phyloP scores from a whole-genome alignment of 140 eudicot genomes.

The Erigeron philadelphicus region DNA sequence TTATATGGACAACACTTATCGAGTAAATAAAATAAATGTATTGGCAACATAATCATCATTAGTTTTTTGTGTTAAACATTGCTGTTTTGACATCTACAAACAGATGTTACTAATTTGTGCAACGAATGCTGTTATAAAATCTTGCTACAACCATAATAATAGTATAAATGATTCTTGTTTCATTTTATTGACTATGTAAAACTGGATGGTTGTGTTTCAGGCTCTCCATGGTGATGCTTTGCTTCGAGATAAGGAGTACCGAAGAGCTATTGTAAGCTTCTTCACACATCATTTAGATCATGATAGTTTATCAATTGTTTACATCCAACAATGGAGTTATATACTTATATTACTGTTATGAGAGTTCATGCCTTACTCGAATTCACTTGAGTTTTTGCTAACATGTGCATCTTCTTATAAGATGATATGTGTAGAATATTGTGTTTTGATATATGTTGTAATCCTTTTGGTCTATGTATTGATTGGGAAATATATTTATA shows the following conservation, averaged over 20 bases:
- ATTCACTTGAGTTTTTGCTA: constrained; percentile 14
- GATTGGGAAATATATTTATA: not conserved
- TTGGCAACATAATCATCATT: too few relatives aligned
- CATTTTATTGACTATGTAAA: not conserved
- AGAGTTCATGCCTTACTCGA: not conserved
- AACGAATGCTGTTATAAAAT: too few relatives aligned
- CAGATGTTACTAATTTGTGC: too few relatives aligned
- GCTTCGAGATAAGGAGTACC: constrained; percentile 64
- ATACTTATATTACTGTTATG: not conserved
- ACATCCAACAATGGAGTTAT: not conserved
- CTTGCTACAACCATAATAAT: too few relatives aligned
- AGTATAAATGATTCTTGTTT: not conserved
- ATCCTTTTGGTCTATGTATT: not conserved
- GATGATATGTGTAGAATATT: not conserved
- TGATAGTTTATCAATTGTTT: not conserved
- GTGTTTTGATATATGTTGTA: constrained; percentile 1
- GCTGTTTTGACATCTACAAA: too few relatives aligned
- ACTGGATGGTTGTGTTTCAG: constrained; percentile 35
- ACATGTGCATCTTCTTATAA: not conserved
- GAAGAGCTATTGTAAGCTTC: constrained; percentile 75
- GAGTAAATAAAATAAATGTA: too few relatives aligned
- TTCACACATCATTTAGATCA: constrained; percentile 8
- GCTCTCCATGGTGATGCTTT: constrained; percentile 82
- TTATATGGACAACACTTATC: too few relatives aligned
- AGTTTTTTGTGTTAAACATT: too few relatives aligned